These are phyloP conservation scores for Fusarium sacchari DNA, from an alignment of 2,329 filamentous ascomycete species.

Conservation along the genomic window DNA sequence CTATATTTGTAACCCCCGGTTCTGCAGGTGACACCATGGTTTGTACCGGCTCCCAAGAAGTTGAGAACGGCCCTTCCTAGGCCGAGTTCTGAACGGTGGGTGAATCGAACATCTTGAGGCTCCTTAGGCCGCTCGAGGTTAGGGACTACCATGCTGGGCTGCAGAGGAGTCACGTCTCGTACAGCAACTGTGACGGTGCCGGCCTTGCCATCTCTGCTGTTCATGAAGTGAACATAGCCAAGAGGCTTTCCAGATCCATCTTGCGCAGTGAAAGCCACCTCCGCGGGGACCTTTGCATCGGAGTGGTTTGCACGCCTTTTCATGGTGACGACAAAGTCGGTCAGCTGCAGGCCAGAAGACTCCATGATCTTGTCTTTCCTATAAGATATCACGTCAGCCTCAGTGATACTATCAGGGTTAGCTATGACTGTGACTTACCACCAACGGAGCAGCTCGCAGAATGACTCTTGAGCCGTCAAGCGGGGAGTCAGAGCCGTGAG, in stretches of 20 bases:
- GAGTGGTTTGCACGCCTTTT: slow-evolving; percentile 12
- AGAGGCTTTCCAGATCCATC: slow-evolving; percentile 32
- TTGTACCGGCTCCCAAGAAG: slow-evolving; percentile 41
- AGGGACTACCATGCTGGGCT: slow-evolving; percentile 46
- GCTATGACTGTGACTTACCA: slow-evolving; percentile 33
- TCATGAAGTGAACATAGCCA: slow-evolving; percentile 46
- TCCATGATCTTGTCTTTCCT: slow-evolving; percentile 47
- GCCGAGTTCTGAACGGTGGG: slow-evolving; percentile 46
- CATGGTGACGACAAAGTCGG: slow-evolving; percentile 36
- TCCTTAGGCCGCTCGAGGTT: slow-evolving; percentile 41
- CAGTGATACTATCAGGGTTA: background rate
- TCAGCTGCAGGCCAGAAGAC: slow-evolving; percentile 35
- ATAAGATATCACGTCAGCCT: background rate
- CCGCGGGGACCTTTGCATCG: background rate
- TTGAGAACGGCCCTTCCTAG: slow-evolving; percentile 46
- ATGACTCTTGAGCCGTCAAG: slow-evolving; percentile 40
- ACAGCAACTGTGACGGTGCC: slow-evolving; percentile 45
- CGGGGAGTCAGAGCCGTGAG: slow-evolving; percentile 8
- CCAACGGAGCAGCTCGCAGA: slow-evolving; percentile 49
- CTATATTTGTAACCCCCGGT: slow-evolving; percentile 44
- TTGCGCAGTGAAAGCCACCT: slow-evolving; percentile 45
- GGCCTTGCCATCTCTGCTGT: slow-evolving; percentile 1
- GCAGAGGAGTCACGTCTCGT: slow-evolving; percentile 40
- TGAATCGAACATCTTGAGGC: slow-evolving; percentile 25
- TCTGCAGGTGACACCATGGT: slow-evolving; percentile 42